Conservation (phyloP, 306 rosid genomes). For the Quercus cerris region DNA sequence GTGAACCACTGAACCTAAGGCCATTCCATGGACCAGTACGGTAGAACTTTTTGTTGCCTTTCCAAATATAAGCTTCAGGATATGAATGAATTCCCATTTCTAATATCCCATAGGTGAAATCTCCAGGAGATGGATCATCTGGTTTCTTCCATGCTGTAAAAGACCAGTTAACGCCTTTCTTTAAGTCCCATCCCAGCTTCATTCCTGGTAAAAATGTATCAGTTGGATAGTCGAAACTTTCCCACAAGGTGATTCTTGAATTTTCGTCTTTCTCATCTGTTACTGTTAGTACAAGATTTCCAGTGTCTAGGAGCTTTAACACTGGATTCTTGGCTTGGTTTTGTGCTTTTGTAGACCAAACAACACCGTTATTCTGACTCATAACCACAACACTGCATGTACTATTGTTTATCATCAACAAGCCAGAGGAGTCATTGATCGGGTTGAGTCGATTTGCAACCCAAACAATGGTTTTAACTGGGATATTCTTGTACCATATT, state of each 20-base stretch:
- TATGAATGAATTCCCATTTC: neutral
- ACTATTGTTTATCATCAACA: no score
- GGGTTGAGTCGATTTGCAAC: constrained; percentile 26
- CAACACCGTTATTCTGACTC: neutral
- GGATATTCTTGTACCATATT: constrained; percentile 32
- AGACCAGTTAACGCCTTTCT: constrained; percentile 7
- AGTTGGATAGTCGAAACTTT: no score
- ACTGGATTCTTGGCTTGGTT: constrained; percentile 16
- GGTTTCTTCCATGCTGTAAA: constrained; percentile 34
- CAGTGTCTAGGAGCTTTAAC: constrained; percentile 32
- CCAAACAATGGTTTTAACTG: constrained; percentile 22
- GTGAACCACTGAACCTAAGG: constrained; percentile 17
- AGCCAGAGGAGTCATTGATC: constrained; percentile 8
- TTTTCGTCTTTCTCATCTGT: constrained; percentile 14
- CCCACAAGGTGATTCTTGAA: neutral
- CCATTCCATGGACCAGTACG: constrained; percentile 46
- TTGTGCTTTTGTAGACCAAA: constrained; percentile 28
- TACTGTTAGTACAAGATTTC: constrained; percentile 40
- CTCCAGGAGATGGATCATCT: constrained; percentile 37
- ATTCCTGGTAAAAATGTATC: constrained; percentile 28
- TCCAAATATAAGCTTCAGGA: constrained; percentile 32
- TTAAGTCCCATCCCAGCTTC: constrained; percentile 39
- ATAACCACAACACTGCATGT: no score
- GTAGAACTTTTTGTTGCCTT: constrained; percentile 11
- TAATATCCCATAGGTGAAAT: constrained; percentile 17